phyloP scores from a whole-genome alignment of 2,329 filamentous ascomycete genomes.

The Colletotrichum incanum region DNA sequence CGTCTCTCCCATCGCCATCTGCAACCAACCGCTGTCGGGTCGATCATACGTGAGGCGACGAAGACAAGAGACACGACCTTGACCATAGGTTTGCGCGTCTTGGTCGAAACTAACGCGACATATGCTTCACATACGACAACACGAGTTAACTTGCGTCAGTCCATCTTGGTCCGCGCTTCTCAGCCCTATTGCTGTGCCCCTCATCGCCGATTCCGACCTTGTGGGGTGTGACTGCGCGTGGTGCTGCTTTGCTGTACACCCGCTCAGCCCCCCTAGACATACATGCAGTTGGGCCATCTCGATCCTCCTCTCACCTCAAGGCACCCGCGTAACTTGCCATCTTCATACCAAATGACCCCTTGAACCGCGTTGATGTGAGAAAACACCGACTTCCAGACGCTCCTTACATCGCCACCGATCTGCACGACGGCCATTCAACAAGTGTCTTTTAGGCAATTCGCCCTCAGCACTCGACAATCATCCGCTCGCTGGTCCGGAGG shows the following conservation, averaged over 20 bases:
- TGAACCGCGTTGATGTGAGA: not conserved
- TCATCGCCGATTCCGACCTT: constrained; percentile 24
- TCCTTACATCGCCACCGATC: constrained; percentile 8
- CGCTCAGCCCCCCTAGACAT: constrained; percentile 39
- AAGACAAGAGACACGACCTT: constrained; percentile 5
- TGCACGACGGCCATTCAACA: not conserved
- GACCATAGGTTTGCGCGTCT: constrained; percentile 13
- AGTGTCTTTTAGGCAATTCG: not conserved
- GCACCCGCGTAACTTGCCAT: constrained; percentile 33
- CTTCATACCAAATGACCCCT: constrained; percentile 22
- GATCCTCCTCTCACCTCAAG: constrained; percentile 27
- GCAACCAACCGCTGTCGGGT: constrained; percentile 30
- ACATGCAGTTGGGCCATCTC: constrained; percentile 36
- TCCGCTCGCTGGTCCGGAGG: constrained; percentile 12
- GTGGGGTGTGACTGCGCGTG: constrained; percentile 40
- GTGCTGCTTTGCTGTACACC: constrained; percentile 34
- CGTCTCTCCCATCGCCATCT: constrained; percentile 15
- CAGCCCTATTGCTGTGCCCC: constrained; percentile 40
- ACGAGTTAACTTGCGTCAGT: constrained; percentile 6
- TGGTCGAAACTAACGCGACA: not conserved
- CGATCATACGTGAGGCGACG: constrained; percentile 32
- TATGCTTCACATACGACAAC: not conserved
- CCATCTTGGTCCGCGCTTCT: not conserved
- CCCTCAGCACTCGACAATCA: not conserved
- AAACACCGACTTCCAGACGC: not conserved